Conservation (phyloP, 306 rosid genomes). For the Crataegus laevigata region DNA sequence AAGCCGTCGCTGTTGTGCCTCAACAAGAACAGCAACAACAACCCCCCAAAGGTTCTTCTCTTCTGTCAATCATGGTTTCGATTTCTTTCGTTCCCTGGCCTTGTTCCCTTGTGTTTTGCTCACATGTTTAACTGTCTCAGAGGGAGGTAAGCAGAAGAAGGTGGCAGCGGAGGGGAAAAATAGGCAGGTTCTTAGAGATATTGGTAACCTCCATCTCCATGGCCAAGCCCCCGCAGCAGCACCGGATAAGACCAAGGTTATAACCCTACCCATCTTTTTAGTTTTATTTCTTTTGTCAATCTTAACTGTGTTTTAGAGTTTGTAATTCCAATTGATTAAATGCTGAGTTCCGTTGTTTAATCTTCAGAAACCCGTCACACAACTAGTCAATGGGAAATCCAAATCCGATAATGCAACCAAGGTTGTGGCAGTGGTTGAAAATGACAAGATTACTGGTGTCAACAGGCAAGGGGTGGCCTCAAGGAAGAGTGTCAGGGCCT, state of each 20-base stretch:
- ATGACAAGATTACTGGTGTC: slow-evolving; percentile 12
- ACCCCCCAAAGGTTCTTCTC: no score
- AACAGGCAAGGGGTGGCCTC: slow-evolving; percentile 13
- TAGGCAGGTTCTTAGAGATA: slow-evolving; percentile 65
- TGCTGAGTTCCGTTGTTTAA: not conserved
- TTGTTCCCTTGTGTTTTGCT: no score
- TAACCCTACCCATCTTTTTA: not conserved
- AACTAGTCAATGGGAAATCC: slow-evolving; percentile 1
- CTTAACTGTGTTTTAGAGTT: not conserved
- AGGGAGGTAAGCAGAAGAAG: slow-evolving; percentile 50
- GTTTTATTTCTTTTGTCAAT: not conserved
- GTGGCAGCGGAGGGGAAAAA: slow-evolving; percentile 48
- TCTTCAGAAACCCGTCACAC: slow-evolving; percentile 35
- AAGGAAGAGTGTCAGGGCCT: slow-evolving; percentile 41
- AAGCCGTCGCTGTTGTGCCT: slow-evolving; percentile 30
- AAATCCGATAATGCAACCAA: slow-evolving; percentile 20
- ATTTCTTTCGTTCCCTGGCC: no score
- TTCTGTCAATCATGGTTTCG: no score
- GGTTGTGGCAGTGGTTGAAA: slow-evolving; percentile 11
- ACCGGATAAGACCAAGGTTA: slow-evolving; percentile 55
- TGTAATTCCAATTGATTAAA: not conserved
- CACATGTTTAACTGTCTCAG: slow-evolving; percentile 13
- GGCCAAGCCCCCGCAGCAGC: slow-evolving; percentile 20
- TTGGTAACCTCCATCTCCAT: slow-evolving; percentile 42
- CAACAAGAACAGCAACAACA: slow-evolving; percentile 3